Conservation (phyloP, 139 green algal species). For the Micromonas pusilla region DNA sequence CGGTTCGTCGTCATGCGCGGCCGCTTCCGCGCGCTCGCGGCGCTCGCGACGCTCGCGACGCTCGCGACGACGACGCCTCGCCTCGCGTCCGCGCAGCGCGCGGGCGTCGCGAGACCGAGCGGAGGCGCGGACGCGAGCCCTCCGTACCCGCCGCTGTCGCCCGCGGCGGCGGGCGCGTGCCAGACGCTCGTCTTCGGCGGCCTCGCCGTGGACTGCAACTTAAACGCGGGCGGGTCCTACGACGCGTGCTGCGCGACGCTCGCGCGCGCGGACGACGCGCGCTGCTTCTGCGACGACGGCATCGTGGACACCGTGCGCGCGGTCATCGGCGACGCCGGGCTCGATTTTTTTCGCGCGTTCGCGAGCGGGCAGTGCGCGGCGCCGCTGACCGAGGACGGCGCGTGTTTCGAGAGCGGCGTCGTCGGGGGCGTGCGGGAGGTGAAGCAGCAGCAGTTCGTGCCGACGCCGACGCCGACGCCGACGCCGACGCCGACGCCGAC, state of each 20-base stretch:
- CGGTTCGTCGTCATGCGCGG: too few species aligned
- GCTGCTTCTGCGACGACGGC: constrained; percentile 1
- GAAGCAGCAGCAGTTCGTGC: background rate
- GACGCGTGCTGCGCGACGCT: background rate
- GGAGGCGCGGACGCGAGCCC: too few species aligned
- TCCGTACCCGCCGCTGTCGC: too few species aligned
- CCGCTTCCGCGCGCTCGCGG: too few species aligned
- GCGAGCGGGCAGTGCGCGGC: background rate
- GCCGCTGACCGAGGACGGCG: background rate
- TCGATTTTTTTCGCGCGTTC: constrained; percentile 3
- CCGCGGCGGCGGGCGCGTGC: background rate
- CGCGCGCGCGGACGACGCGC: background rate
- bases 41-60: too few species aligned
- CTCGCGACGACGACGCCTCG: too few species aligned
- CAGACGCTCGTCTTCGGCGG: constrained; percentile 3
- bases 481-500: too few species aligned
- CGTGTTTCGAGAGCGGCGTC: background rate
- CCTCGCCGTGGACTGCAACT: background rate
- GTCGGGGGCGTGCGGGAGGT: background rate
- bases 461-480: too few species aligned
- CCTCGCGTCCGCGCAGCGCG: too few species aligned
- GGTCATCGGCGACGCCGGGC: background rate
- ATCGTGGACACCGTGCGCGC: background rate
- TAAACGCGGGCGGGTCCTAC: background rate
- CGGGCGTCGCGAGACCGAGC: too few species aligned